A percentile compares a stretch with the other conserved stretches of the same genome.
These are phyloP conservation scores for Dendrocalamus latiflorus DNA, from an alignment of 202 grass and related monocot species.

Conservation along the genomic window DNA sequence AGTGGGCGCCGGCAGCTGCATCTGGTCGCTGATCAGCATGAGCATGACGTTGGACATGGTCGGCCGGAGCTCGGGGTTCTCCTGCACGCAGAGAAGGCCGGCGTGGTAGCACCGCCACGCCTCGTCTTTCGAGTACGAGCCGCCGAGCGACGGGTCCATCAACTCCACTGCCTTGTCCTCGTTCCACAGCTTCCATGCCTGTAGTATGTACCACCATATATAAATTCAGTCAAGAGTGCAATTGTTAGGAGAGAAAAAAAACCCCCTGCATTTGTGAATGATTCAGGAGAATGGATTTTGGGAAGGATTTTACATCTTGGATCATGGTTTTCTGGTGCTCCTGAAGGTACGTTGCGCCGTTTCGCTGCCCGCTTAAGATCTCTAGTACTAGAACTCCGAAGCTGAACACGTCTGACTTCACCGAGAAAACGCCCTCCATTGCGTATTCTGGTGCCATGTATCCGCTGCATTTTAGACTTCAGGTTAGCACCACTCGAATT, in stretches of 20 bases:
- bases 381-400: slow-evolving; percentile 88
- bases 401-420: slow-evolving; percentile 93
- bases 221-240: background rate
- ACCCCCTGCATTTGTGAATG: background rate
- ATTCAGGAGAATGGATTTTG: background rate
- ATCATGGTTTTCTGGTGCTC: slow-evolving; percentile 61
- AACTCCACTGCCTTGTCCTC: slow-evolving; percentile 52
- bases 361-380: slow-evolving; percentile 81
- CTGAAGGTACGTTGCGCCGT: slow-evolving; percentile 56
- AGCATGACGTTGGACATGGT: slow-evolving; percentile 76
- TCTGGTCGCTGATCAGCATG: slow-evolving; percentile 78
- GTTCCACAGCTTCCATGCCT: slow-evolving; percentile 77
- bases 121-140: slow-evolving; percentile 37
- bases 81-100: slow-evolving; percentile 83
- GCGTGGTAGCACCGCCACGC: slow-evolving; percentile 66
- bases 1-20: slow-evolving; percentile 47
- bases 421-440: no score
- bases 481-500: background rate
- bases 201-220: background rate
- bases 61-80: slow-evolving; percentile 64
- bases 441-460: no score
- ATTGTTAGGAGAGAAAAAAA: background rate
- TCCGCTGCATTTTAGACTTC: slow-evolving; percentile 38
- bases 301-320: slow-evolving; percentile 36
- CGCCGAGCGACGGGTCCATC: slow-evolving; percentile 57